Evolutionary conservation across 345 rosid species (phyloP).

Genomic region (Brassica nigra): DNA sequence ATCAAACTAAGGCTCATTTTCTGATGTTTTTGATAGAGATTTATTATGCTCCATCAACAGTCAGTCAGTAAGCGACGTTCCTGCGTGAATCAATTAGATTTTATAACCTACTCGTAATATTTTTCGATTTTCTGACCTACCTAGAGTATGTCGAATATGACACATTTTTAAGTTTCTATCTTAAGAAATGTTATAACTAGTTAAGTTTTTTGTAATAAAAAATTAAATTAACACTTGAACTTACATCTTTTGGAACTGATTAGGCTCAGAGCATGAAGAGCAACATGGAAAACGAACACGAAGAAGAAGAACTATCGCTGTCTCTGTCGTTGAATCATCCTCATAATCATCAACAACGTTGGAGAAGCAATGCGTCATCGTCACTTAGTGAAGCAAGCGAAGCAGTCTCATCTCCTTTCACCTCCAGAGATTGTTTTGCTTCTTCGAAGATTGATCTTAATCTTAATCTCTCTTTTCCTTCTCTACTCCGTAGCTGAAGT

Average conservation of each 20-base stretch:
- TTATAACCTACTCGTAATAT: not conserved
- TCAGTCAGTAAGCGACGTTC: not conserved
- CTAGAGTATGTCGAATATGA: not conserved
- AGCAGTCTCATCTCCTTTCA: conserved; percentile 37
- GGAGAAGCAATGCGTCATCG: conserved; percentile 41
- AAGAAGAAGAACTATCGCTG: conserved; percentile 28
- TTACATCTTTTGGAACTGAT: conserved; percentile 5
- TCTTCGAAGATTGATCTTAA: conserved; percentile 42
- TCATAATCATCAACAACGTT: conserved; percentile 12
- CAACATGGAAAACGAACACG: conserved; percentile 15
- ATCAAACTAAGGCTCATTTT: not conserved
- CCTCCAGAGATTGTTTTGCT: conserved; percentile 37
- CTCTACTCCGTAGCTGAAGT: conserved; percentile 32
- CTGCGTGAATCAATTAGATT: conserved; percentile 3
- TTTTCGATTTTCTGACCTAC: not conserved
- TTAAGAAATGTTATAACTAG: not conserved
- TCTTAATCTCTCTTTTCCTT: conserved; percentile 41
- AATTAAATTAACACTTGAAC: not conserved
- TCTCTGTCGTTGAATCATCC: conserved; percentile 35
- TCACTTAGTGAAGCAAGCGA: conserved; percentile 36
- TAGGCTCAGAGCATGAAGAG: conserved; percentile 26
- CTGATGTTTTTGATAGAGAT: not conserved
- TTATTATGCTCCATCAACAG: conserved; percentile 2
- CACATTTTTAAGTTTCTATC: not conserved
- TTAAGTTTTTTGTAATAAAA: not conserved